Percentiles rank a stretch among this genome's conserved stretches.
These are phyloP conservation scores for Hypoxylon sp. DNA, from an alignment of 2,329 filamentous ascomycete species.

Conservation along the genomic window DNA sequence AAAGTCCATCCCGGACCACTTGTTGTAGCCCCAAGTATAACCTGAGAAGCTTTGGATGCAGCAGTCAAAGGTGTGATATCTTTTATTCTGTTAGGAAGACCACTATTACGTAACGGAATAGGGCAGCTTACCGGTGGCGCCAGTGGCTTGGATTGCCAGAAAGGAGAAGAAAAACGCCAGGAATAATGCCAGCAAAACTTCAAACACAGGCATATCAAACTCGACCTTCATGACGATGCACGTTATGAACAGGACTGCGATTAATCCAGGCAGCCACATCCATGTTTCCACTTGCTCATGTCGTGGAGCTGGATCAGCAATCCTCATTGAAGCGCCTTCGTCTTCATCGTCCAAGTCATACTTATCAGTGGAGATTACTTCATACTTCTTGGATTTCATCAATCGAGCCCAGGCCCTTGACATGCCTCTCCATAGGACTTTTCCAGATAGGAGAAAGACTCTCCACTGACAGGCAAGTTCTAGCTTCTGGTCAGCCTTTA, in stretches of 20 bases:
- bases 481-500: not conserved
- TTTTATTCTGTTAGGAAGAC: slow-evolving; percentile 49
- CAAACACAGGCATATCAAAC: slow-evolving; percentile 44
- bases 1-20: slow-evolving; percentile 59
- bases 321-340: not conserved
- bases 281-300: slow-evolving; percentile 10
- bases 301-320: slow-evolving; percentile 6
- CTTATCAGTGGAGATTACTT: not conserved
- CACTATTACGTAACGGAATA: slow-evolving; percentile 47
- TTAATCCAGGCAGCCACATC: slow-evolving; percentile 51
- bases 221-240: slow-evolving; percentile 60
- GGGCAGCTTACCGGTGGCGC: not conserved
- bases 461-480: not conserved
- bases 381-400: not conserved
- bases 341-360: slow-evolving; percentile 1
- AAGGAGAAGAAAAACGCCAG: not conserved
- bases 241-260: slow-evolving; percentile 62
- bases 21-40: slow-evolving; percentile 66
- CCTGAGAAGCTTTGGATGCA: slow-evolving; percentile 67
- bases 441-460: not conserved
- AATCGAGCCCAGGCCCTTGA: not conserved
- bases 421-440: not conserved
- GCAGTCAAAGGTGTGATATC: slow-evolving; percentile 67
- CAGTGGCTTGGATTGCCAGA: not conserved
- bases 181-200: not conserved